A percentile compares a stretch with the other conserved stretches of the same genome.
Conservation (phyloP, 1,284 basidiomycete genomes). For the Cerrena zonata region DNA sequence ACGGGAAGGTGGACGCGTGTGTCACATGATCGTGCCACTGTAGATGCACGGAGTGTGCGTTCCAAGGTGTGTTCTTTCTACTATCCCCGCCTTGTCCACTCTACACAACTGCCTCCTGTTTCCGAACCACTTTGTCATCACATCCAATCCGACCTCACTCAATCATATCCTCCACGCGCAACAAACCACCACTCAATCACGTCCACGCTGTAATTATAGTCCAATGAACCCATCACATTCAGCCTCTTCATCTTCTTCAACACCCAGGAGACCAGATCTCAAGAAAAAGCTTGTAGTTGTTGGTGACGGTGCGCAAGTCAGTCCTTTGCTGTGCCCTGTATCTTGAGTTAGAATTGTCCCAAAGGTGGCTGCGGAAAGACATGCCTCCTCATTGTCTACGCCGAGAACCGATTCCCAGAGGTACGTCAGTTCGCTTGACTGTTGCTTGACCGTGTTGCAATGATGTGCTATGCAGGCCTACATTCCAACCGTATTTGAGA, state of each 20-base stretch:
- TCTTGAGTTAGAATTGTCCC: neutral
- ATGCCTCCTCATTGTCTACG: conserved; percentile 89
- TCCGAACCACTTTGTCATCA: neutral
- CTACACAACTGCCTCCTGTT: neutral
- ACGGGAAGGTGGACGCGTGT: neutral
- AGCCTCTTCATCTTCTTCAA: conserved; percentile 9
- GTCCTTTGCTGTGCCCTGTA: conserved; percentile 19
- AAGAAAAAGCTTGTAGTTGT: conserved; percentile 90
- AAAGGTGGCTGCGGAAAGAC: conserved; percentile 82
- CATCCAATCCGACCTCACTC: no score
- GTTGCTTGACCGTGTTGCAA: conserved; percentile 1
- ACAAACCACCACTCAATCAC: neutral
- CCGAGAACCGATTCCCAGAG: conserved; percentile 96
- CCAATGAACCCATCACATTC: neutral
- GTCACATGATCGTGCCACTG: conserved; percentile 3
- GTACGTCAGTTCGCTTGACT: conserved; percentile 39
- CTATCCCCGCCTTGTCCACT: neutral
- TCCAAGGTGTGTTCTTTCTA: neutral
- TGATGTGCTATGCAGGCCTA: conserved; percentile 63
- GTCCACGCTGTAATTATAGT: neutral
- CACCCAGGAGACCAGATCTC: conserved; percentile 61
- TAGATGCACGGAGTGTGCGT: no score
- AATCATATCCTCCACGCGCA: neutral
- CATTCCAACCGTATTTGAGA: conserved; percentile 97
- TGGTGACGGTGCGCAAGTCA: conserved; percentile 67